phyloP scores from a whole-genome alignment of 257 asterid genomes.

The Petunia secreta region DNA sequence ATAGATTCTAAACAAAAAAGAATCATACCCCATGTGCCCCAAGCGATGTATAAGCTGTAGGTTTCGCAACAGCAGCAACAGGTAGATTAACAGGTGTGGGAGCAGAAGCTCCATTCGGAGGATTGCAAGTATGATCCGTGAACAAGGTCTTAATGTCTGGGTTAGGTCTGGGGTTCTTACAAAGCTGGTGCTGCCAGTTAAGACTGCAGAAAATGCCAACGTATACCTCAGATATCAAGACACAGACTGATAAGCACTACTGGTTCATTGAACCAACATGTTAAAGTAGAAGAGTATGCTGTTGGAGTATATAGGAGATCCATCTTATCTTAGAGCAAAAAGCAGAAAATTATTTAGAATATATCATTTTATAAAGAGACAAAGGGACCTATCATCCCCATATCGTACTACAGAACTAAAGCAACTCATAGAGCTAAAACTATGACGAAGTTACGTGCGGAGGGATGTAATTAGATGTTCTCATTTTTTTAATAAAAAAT shows the following conservation, averaged over 20 bases:
- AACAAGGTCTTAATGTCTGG: constrained; percentile 96
- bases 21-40: constrained; percentile 87
- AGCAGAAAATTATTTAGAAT: too few species aligned
- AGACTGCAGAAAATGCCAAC: constrained; percentile 55
- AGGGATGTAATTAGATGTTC: too few species aligned
- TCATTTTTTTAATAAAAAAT: too few species aligned
- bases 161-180: constrained; percentile 92
- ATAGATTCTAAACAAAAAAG: not conserved
- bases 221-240: not conserved
- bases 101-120: constrained; percentile 83
- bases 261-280: not conserved
- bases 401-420: too few species aligned
- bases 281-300: not conserved
- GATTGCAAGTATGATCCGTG: constrained; percentile 81
- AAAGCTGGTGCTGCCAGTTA: constrained; percentile 99
- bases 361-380: too few species aligned
- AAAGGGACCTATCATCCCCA: too few species aligned
- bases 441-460: too few species aligned
- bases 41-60: constrained; percentile 69
- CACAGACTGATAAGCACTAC: not conserved
- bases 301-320: too few species aligned
- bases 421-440: too few species aligned
- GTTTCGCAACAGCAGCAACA: constrained; percentile 74
- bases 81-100: constrained; percentile 82
- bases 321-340: too few species aligned